A percentile compares a stretch with the other conserved stretches of the same genome.
phyloP scores from a whole-genome alignment of 768 basidiomycete genomes.

The Lanmaoa pseudosensibilis region DNA sequence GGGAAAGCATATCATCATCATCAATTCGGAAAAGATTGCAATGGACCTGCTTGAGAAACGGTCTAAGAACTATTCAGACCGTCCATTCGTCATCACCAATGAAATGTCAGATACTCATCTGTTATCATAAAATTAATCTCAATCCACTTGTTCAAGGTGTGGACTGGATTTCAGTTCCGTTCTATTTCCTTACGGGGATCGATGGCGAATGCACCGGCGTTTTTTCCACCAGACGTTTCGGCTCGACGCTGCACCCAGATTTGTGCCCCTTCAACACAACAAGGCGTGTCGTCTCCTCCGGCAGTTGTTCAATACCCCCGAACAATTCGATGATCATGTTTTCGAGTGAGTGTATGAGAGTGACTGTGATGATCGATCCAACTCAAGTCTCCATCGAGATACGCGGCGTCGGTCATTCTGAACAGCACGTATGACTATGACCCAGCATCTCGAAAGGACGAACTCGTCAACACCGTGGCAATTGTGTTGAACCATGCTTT shows the following conservation, averaged over 20 bases:
- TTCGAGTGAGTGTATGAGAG: slow-evolving; percentile 25
- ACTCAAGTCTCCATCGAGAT: slow-evolving; percentile 1
- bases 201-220: slow-evolving; percentile 26
- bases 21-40: slow-evolving; percentile 11
- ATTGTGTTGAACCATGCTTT: background rate
- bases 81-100: background rate
- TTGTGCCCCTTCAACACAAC: slow-evolving; percentile 28
- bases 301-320: slow-evolving; percentile 36
- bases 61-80: slow-evolving; percentile 12
- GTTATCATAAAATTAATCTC: background rate
- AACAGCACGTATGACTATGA: slow-evolving; percentile 19
- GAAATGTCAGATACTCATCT: background rate
- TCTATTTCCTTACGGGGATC: slow-evolving; percentile 22
- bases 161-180: slow-evolving; percentile 19
- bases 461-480: background rate
- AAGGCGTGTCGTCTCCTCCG: slow-evolving; percentile 34
- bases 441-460: slow-evolving; percentile 8
- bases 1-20: slow-evolving; percentile 10
- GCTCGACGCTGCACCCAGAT: slow-evolving; percentile 14
- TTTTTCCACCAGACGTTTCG: slow-evolving; percentile 21
- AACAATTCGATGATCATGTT: slow-evolving; percentile 33
- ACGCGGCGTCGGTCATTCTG: slow-evolving; percentile 14
- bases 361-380: no score
- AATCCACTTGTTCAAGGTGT: background rate
- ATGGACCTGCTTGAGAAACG: slow-evolving; percentile 8